These are phyloP conservation scores for Cardamine resedifolia DNA, from an alignment of 345 rosid genomes.

Conservation along the genomic window DNA sequence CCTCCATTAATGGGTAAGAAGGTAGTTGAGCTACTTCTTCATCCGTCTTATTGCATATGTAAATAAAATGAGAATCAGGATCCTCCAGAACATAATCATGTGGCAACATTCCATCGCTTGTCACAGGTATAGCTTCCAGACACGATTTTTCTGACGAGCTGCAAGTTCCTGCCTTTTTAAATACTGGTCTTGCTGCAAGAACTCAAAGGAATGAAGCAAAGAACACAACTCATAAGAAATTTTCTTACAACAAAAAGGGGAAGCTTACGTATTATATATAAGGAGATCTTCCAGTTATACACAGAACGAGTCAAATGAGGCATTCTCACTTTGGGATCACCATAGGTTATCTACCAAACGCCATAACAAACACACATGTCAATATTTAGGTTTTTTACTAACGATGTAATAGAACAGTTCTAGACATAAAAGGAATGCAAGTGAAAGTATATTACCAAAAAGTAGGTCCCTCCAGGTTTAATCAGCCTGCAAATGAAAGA, in stretches of 20 bases:
- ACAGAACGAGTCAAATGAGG: conserved; percentile 61
- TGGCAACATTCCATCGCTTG: conserved; percentile 67
- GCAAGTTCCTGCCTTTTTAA: conserved; percentile 46
- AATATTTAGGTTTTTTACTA: not conserved
- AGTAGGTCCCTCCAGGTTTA: conserved; percentile 84
- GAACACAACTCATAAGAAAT: not conserved
- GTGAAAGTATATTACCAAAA: conserved; percentile 57
- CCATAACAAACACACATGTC: conserved; percentile 3
- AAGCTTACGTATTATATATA: conserved; percentile 81
- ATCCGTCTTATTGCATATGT: conserved; percentile 64
- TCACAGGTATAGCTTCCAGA: conserved; percentile 66
- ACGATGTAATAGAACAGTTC: not conserved
- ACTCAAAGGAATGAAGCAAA: not conserved
- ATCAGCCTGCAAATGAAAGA: conserved; percentile 60
- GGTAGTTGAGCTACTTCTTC: conserved; percentile 42
- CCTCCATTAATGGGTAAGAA: conserved; percentile 43
- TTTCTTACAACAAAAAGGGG: not conserved
- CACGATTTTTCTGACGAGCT: conserved; percentile 48
- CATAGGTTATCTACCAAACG: conserved; percentile 77
- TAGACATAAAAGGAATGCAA: not conserved
- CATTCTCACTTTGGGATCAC: conserved; percentile 93
- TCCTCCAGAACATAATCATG: conserved; percentile 71
- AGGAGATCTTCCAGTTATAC: conserved; percentile 68
- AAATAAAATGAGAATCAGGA: conserved; percentile 91
- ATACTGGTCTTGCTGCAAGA: conserved; percentile 86